A percentile compares a stretch with the other conserved stretches of the same genome.
Evolutionary conservation across 768 basidiomycete species (phyloP).

Genomic region (Mycena indigotica): DNA sequence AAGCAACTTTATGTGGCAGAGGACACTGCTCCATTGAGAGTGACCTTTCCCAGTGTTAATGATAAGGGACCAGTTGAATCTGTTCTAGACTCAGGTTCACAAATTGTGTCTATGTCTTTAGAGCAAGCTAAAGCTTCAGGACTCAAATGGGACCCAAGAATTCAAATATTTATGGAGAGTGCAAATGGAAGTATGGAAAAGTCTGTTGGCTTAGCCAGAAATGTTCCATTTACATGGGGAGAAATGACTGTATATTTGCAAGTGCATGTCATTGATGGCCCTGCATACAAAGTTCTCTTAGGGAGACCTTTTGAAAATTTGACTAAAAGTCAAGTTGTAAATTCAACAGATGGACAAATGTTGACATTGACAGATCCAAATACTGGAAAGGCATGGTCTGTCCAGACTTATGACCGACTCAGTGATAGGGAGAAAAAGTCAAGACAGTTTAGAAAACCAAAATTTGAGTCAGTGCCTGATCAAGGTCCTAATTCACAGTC

Average conservation of each 20-base stretch:
- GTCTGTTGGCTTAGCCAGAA: constrained; percentile 29
- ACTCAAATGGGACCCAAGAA: constrained; percentile 22
- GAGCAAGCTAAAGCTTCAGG: constrained; percentile 11
- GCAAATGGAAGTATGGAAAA: constrained; percentile 26
- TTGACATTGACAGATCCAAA: constrained; percentile 31
- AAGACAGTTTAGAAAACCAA: neutral
- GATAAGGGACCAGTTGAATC: constrained; percentile 18
- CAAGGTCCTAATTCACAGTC: neutral
- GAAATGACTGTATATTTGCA: constrained; percentile 28
- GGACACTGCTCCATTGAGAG: neutral
- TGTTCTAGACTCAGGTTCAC: constrained; percentile 30
- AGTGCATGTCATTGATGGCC: constrained; percentile 28
- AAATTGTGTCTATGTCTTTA: constrained; percentile 30
- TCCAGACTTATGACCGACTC: neutral
- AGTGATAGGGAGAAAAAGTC: no score
- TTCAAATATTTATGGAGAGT: constrained; percentile 29
- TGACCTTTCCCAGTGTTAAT: constrained; percentile 9
- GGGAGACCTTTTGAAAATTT: constrained; percentile 33
- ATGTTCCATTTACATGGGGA: constrained; percentile 29
- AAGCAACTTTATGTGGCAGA: constrained; percentile 1
- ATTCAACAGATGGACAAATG: constrained; percentile 20
- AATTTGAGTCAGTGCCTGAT: neutral
- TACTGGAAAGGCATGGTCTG: constrained; percentile 1
- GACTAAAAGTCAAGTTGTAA: constrained; percentile 22
- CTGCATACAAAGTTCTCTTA: constrained; percentile 30